A percentile compares a stretch with the other conserved stretches of the same genome.
Conservation (phyloP, 306 rosid species). For the Inga oerstediana region DNA sequence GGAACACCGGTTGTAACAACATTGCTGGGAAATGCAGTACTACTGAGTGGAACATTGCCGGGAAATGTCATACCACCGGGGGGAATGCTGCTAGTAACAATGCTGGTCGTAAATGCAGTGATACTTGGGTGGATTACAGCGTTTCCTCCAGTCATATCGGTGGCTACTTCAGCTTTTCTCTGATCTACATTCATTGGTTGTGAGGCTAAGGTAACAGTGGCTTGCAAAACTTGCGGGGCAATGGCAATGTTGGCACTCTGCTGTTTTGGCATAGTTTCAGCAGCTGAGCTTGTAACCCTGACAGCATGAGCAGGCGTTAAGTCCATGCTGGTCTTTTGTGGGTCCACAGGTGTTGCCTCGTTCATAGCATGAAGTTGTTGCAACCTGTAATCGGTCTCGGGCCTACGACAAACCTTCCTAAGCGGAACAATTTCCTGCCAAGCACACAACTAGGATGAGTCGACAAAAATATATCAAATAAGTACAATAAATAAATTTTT, state of each 20-base stretch:
- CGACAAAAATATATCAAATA: constrained; percentile 1
- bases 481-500: not conserved
- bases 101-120: constrained; percentile 29
- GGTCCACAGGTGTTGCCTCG: constrained; percentile 64
- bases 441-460: constrained; percentile 5
- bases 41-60: constrained; percentile 24
- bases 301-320: constrained; percentile 35
- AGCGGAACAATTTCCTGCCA: constrained; percentile 93
- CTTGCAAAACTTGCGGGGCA: constrained; percentile 43
- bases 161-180: constrained; percentile 46
- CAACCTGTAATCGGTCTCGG: constrained; percentile 87
- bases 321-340: constrained; percentile 53
- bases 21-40: constrained; percentile 32
- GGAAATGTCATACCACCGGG: constrained; percentile 32
- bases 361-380: constrained; percentile 88
- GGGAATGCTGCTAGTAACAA: constrained; percentile 26
- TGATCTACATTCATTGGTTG: constrained; percentile 48
- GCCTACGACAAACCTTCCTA: constrained; percentile 93
- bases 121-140: constrained; percentile 36
- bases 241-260: constrained; percentile 39
- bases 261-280: constrained; percentile 65
- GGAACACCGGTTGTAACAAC: constrained; percentile 29
- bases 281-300: constrained; percentile 42
- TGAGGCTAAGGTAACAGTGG: constrained; percentile 36
- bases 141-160: constrained; percentile 43